Evolutionary conservation across 208 protist species (phyloP).

Genomic region (Trypanosoma cruzi): DNA sequence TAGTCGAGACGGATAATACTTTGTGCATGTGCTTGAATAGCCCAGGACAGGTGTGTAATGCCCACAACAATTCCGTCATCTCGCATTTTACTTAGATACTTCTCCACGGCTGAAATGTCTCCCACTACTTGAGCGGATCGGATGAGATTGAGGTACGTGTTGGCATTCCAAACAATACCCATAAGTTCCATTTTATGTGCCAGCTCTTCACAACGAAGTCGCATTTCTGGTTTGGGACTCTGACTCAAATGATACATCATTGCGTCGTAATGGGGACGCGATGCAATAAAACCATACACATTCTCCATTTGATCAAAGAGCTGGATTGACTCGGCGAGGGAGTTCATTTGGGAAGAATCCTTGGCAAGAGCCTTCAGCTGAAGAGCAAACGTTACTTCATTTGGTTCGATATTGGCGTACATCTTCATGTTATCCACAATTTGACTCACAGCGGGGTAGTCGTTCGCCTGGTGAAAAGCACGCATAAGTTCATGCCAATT

Average conservation of each 20-base stretch:
- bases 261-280: conserved; percentile 82
- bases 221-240: conserved; percentile 79
- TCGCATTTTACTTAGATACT: conserved; percentile 78
- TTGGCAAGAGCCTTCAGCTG: conserved; percentile 80
- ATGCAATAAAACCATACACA: conserved; percentile 87
- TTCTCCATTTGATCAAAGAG: conserved; percentile 94
- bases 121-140: conserved; percentile 79
- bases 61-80: conserved; percentile 68
- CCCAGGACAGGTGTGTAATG: conserved; percentile 78
- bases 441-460: conserved; percentile 79
- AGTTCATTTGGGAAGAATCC: conserved; percentile 75
- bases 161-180: conserved; percentile 86
- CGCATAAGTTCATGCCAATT: conserved; percentile 94
- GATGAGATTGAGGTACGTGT: conserved; percentile 87
- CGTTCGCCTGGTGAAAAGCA: conserved; percentile 78
- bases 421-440: conserved; percentile 93
- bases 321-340: conserved; percentile 80
- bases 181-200: conserved; percentile 92
- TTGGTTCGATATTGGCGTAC: conserved; percentile 93
- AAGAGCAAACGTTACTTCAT: conserved; percentile 84
- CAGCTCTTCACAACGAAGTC: conserved; percentile 83
- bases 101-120: conserved; percentile 78
- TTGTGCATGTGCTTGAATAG: conserved; percentile 83
- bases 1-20: conserved; percentile 73
- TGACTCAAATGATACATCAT: conserved; percentile 86